Evolutionary conservation across 1,139 yeast species (phyloP).

Genomic region (Nakaseomyces uthaithaninus): DNA sequence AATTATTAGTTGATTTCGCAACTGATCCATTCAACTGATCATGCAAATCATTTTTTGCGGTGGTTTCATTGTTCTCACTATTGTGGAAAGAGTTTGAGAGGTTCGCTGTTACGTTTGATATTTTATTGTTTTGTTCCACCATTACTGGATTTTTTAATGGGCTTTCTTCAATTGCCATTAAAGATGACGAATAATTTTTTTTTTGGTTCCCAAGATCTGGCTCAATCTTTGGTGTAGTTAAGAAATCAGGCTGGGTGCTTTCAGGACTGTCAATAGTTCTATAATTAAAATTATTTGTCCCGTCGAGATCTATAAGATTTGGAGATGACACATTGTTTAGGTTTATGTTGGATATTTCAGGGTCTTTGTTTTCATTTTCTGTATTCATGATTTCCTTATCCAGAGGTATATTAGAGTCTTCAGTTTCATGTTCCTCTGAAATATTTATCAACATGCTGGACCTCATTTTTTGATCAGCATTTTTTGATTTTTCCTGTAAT

Average conservation of each 20-base stretch:
- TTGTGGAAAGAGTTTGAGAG: too few relatives aligned
- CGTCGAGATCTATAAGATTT: slow-evolving; percentile 32
- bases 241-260: slow-evolving; percentile 28
- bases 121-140: not conserved
- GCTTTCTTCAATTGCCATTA: slow-evolving; percentile 1
- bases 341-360: slow-evolving; percentile 12
- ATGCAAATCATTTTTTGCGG: slow-evolving; percentile 2
- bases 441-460: slow-evolving; percentile 2
- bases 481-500: slow-evolving; percentile 32
- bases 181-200: not conserved
- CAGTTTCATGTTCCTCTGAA: slow-evolving; percentile 20
- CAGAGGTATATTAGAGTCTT: not conserved
- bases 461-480: slow-evolving; percentile 24
- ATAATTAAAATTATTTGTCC: slow-evolving; percentile 15
- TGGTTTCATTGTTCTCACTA: not conserved
- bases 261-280: slow-evolving; percentile 9
- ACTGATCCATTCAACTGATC: too few relatives aligned
- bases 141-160: not conserved
- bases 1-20: too few relatives aligned
- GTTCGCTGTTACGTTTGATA: not conserved
- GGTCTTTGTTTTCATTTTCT: slow-evolving; percentile 8
- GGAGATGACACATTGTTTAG: slow-evolving; percentile 22
- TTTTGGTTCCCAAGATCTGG: not conserved
- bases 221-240: slow-evolving; percentile 20
- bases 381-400: not conserved